Evolutionary conservation across 2,329 filamentous ascomycete genomes (phyloP).

Genomic region (Colletotrichum cordylinicola): DNA sequence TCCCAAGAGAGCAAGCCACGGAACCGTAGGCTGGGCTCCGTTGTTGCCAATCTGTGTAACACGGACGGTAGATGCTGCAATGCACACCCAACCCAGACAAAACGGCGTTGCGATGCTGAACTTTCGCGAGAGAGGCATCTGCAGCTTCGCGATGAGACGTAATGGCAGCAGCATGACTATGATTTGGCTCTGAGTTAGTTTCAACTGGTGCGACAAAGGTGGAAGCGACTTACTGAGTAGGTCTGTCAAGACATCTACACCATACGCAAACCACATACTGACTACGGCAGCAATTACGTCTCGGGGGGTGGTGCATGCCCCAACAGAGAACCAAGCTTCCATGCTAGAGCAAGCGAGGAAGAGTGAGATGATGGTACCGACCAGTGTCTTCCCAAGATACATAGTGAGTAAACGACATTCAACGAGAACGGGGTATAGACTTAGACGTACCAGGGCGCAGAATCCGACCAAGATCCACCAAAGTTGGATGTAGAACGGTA

Average conservation of each 20-base stretch:
- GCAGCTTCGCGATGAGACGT: constrained; percentile 11
- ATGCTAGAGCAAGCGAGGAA: constrained; percentile 22
- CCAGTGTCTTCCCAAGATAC: constrained; percentile 13
- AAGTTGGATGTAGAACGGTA: constrained; percentile 1
- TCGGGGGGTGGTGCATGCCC: constrained; percentile 13
- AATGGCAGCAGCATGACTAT: constrained; percentile 15
- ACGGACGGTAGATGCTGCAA: constrained; percentile 18
- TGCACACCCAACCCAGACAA: constrained; percentile 22
- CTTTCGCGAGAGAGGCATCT: constrained; percentile 20
- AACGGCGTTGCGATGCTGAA: constrained; percentile 20
- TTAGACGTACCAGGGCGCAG: constrained; percentile 6
- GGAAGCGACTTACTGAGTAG: constrained; percentile 5
- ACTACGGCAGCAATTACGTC: constrained; percentile 18
- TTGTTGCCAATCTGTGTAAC: constrained; percentile 15
- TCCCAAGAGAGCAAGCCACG: neutral
- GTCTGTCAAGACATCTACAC: constrained; percentile 20
- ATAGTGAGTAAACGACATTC: neutral
- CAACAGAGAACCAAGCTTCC: constrained; percentile 20
- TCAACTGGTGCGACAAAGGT: neutral
- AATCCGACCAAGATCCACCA: constrained; percentile 21
- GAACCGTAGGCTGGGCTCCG: neutral
- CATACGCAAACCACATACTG: constrained; percentile 22
- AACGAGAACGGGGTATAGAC: neutral
- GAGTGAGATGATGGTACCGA: constrained; percentile 17
- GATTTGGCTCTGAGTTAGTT: neutral